Base-by-base conservation (phyloP, 2,329 filamentous ascomycete genomes). In the Coniochaeta sp. region DNA sequence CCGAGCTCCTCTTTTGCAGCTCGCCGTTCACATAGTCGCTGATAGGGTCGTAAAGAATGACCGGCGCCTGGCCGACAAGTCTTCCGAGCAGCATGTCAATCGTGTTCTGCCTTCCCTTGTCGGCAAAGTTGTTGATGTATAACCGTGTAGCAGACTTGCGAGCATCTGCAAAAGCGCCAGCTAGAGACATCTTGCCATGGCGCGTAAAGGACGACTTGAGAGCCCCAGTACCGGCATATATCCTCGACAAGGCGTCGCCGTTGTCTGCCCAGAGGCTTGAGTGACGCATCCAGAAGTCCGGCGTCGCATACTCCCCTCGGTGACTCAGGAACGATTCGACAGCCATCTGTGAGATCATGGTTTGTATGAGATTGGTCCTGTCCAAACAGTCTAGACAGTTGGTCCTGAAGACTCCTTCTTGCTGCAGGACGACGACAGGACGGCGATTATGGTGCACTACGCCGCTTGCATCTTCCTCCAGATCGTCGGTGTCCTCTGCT, bases 371-470 rank as follows among this genome's bases (percentile, higher is more conserved):
- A 70, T 99, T 99, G 8, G 95, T 99, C 61, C 95, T 86, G 72
- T 99, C 95, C 50, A 99, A 79, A 71, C 95, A 99, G 72, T 99
- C 95, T 28, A 99, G 80, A 71, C 95, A 99, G 68, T 99, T 99
- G 4, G 93, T 96, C 63, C 93, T 84, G 73, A 98, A 98, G 6
- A 96, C 85, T n/a, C 95, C 93, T 71, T 96, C 91, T 74, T 99
- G 95, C 70, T 96, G 91, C 58, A 97, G 77, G 24, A 96, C 84
- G 1, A 91, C 86, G 8, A 89, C 82, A 77, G 79, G 79, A 24
- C 82, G 77, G 7, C 69, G 67, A 28, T 75, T 68, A 14, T 67
- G 66, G 26, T 64, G 64, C 50, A 62, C 62, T 43, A 67, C 77
- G n/a, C 72, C 73, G 16, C 73, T 69, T 2, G 67, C 70, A 9